Conservation (phyloP, 208 protist genomes). For the Acanthamoeba royreba region DNA sequence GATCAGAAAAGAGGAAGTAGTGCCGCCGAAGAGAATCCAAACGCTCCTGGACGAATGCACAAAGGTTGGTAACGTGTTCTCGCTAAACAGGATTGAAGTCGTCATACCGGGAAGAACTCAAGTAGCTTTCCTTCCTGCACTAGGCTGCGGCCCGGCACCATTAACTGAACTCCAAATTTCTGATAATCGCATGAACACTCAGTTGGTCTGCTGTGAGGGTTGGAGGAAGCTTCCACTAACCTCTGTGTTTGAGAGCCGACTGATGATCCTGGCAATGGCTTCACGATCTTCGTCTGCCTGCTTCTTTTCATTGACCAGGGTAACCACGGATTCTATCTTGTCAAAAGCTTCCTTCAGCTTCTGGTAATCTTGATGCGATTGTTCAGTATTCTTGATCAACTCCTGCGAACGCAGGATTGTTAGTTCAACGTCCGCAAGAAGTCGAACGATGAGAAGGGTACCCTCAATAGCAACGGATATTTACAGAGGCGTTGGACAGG, state of each 20-base stretch:
- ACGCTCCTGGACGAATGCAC: not conserved
- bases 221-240: not conserved
- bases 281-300: conserved; percentile 21
- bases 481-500: conserved; percentile 45
- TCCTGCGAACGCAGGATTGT: not conserved
- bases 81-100: no score
- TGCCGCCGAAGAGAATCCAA: not conserved
- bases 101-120: not conserved
- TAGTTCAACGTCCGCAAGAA: not conserved
- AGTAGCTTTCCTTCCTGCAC: not conserved
- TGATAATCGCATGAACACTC: no score
- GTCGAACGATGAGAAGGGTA: not conserved
- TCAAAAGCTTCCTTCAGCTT: not conserved
- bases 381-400: conserved; percentile 4
- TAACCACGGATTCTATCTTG: conserved; percentile 32
- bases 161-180: conserved; percentile 50
- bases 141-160: conserved; percentile 13
- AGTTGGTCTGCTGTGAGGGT: no score
- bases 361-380: not conserved
- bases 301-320: conserved; percentile 13
- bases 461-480: conserved; percentile 43
- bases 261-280: not conserved
- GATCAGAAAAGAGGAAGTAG: conserved; percentile 25
- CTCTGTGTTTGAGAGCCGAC: not conserved
- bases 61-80: no score